Conservation (phyloP, 202 grass and related monocot species). For the Cymbopogon flexuosus region DNA sequence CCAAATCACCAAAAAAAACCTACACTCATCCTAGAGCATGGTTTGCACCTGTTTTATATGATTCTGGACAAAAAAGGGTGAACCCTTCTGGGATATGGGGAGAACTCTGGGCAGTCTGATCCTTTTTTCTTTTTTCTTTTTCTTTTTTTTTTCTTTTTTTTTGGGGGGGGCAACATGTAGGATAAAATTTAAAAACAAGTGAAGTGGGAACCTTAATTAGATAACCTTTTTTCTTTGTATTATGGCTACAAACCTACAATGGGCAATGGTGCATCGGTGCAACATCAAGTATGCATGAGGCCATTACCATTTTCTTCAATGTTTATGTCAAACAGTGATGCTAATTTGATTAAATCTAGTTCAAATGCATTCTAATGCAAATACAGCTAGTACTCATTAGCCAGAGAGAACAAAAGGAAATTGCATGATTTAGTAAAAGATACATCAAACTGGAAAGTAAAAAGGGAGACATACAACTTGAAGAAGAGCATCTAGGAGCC, state of each 20-base stretch:
- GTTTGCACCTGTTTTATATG: not conserved
- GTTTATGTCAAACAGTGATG: not conserved
- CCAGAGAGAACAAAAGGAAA: conserved; percentile 5
- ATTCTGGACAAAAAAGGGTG: no score
- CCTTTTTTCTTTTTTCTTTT: no score
- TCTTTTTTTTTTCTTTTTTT: no score
- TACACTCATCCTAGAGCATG: not conserved
- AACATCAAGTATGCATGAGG: not conserved
- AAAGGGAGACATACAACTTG: conserved; percentile 74
- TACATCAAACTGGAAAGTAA: conserved; percentile 15
- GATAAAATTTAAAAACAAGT: not conserved
- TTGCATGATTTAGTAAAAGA: conserved; percentile 12
- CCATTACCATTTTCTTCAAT: conserved; percentile 4
- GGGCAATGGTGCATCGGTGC: not conserved
- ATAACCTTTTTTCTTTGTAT: not conserved
- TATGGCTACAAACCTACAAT: not conserved
- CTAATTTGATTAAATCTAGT: conserved; percentile 3
- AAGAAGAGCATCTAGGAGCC: conserved; percentile 89
- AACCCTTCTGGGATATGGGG: no score
- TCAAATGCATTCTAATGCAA: conserved; percentile 7
- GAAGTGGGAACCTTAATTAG: not conserved
- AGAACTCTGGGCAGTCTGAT: no score
- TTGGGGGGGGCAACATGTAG: no score
- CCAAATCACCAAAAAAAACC: not conserved
- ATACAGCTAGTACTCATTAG: conserved; percentile 8